phyloP scores from a whole-genome alignment of 2,329 filamentous ascomycete genomes.

The Pestalotiopsis sp. region DNA sequence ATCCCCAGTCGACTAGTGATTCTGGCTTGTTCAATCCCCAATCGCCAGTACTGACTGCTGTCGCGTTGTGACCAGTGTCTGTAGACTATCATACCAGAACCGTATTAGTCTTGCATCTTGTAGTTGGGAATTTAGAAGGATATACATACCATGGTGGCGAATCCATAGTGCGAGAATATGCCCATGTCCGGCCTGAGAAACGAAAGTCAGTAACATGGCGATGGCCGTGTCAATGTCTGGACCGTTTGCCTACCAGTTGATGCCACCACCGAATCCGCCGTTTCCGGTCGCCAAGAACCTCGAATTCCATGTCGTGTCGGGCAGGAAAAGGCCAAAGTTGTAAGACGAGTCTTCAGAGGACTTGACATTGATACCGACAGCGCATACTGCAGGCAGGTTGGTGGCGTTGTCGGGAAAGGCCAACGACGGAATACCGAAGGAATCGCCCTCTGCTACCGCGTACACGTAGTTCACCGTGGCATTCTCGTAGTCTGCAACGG shows the following conservation, averaged over 20 bases:
- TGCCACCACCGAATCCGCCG: constrained; percentile 31
- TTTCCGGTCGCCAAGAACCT: constrained; percentile 30
- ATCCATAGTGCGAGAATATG: constrained; percentile 37
- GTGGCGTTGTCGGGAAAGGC: constrained; percentile 27
- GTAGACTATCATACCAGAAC: constrained; percentile 30
- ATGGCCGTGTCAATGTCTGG: neutral
- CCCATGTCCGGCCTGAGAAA: constrained; percentile 44
- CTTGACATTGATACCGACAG: constrained; percentile 32
- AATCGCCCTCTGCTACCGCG: constrained; percentile 25
- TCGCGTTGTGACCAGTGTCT: constrained; percentile 43
- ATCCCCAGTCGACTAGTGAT: constrained; percentile 40
- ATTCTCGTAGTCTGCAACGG: constrained; percentile 22
- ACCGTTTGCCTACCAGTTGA: constrained; percentile 28
- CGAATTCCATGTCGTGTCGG: constrained; percentile 31
- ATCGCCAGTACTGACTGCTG: constrained; percentile 27
- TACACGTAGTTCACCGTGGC: constrained; percentile 26
- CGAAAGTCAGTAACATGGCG: neutral
- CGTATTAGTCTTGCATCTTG: neutral
- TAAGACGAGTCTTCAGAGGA: constrained; percentile 30
- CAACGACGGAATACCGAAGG: constrained; percentile 27
- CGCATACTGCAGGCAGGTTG: constrained; percentile 29
- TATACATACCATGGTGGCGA: constrained; percentile 38
- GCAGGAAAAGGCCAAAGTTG: constrained; percentile 33
- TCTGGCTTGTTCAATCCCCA: constrained; percentile 44
- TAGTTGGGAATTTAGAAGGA: too few species aligned